A percentile compares a stretch with the other conserved stretches of the same genome.
phyloP scores from a whole-genome alignment of 2,329 filamentous ascomycete species.

The Diaporthe vexans region DNA sequence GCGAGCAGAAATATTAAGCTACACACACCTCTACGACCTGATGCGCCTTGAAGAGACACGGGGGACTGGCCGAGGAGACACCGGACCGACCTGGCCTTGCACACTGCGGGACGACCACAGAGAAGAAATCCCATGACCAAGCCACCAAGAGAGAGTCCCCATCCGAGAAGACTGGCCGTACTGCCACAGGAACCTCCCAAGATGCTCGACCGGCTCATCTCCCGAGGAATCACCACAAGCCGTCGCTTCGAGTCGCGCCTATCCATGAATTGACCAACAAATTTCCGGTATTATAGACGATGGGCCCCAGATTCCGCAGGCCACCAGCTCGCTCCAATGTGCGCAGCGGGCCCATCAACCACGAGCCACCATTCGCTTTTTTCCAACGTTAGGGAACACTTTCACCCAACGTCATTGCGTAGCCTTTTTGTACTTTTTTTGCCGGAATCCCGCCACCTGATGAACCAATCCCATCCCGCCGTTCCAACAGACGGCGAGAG shows the following conservation, averaged over 20 bases:
- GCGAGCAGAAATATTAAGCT: conserved; percentile 48
- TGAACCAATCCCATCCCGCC: neutral
- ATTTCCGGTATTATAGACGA: conserved; percentile 25
- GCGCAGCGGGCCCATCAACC: conserved; percentile 21
- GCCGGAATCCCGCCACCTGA: neutral
- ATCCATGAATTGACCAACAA: conserved; percentile 19
- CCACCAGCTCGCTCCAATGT: neutral
- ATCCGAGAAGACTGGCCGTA: conserved; percentile 20
- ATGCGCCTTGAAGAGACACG: conserved; percentile 20
- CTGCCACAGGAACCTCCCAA: conserved; percentile 6
- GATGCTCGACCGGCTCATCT: neutral
- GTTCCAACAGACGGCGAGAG: conserved; percentile 10
- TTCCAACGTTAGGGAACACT: conserved; percentile 20
- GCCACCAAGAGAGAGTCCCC: neutral
- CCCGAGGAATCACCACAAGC: conserved; percentile 2
- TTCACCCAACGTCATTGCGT: conserved; percentile 20
- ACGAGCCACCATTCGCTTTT: conserved; percentile 35
- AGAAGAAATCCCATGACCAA: neutral
- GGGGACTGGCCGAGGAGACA: neutral
- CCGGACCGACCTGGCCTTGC: conserved; percentile 1
- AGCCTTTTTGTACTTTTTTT: conserved; percentile 35
- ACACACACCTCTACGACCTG: neutral
- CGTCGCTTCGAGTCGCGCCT: neutral
- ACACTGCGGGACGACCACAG: neutral
- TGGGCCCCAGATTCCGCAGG: conserved; percentile 5